phyloP scores from a whole-genome alignment of 257 asterid species.

The Leonotis leonurus region DNA sequence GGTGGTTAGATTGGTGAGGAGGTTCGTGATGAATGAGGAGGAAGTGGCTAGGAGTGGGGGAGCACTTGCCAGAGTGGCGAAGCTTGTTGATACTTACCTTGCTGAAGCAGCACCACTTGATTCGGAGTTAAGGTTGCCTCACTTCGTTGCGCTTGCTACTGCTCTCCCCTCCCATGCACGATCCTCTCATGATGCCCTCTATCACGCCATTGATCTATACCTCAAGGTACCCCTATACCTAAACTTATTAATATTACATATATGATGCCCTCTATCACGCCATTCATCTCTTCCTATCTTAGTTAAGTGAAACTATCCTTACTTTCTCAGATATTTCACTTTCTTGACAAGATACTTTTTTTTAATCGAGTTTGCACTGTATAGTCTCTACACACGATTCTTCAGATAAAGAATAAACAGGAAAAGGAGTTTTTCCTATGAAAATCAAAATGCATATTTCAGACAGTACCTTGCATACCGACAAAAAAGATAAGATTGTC shows the following conservation, averaged over 20 bases:
- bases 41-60: constrained; percentile 43
- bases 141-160: constrained; percentile 41
- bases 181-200: constrained; percentile 46
- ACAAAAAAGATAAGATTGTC: too few species aligned
- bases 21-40: constrained; percentile 45
- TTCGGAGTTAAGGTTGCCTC: constrained; percentile 27
- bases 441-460: not conserved
- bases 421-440: constrained; percentile 6
- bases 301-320: too few species aligned
- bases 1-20: constrained; percentile 40
- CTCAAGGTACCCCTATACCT: constrained; percentile 52
- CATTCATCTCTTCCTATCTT: too few species aligned
- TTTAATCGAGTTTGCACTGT: not conserved
- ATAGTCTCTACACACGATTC: constrained; percentile 14
- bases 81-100: constrained; percentile 59
- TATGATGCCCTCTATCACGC: too few species aligned
- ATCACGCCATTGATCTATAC: constrained; percentile 68
- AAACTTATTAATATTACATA: too few species aligned
- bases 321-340: not conserved
- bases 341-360: not conserved
- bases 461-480: too few species aligned
- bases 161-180: constrained; percentile 64
- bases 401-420: constrained; percentile 5
- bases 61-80: constrained; percentile 60
- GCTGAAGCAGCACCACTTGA: constrained; percentile 78